Percentiles rank a stretch among this genome's conserved stretches.
Conservation (phyloP, 768 basidiomycete genomes). For the Leccinellum rugosiceps region DNA sequence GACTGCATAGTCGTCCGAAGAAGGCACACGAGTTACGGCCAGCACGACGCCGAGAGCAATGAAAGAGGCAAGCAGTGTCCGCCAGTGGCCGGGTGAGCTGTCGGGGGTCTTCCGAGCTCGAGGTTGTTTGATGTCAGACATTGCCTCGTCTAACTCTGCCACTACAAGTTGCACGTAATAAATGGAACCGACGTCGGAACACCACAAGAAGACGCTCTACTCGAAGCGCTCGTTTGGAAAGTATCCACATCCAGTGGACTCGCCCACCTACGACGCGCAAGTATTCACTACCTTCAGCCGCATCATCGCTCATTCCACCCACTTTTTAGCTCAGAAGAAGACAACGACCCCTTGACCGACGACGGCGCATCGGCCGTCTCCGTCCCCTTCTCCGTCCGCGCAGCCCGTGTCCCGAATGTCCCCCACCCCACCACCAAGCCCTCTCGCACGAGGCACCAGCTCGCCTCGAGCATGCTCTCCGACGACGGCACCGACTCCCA, state of each 20-base stretch:
- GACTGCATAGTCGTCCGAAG: slow-evolving; percentile 44
- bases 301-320: too few relatives aligned
- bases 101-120: not conserved
- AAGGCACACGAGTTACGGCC: not conserved
- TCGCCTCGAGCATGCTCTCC: slow-evolving; percentile 53
- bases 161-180: not conserved
- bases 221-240: slow-evolving; percentile 69
- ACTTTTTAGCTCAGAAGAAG: slow-evolving; percentile 68
- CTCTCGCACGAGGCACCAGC: slow-evolving; percentile 44
- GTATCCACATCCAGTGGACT: slow-evolving; percentile 58
- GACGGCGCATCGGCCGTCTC: slow-evolving; percentile 58
- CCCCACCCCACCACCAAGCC: slow-evolving; percentile 21
- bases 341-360: slow-evolving; percentile 84
- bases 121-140: not conserved
- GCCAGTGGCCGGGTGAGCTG: not conserved
- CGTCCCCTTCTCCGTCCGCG: slow-evolving; percentile 32
- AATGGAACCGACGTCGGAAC: slow-evolving; percentile 26
- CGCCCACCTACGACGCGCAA: slow-evolving; percentile 76
- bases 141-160: not conserved
- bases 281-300: slow-evolving; percentile 15
- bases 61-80: slow-evolving; percentile 2
- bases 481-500: slow-evolving; percentile 81
- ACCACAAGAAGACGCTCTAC: slow-evolving; percentile 34
- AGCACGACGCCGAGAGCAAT: slow-evolving; percentile 11
- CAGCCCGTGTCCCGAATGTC: slow-evolving; percentile 29